phyloP scores from a whole-genome alignment of 1,284 basidiomycete species.

The Cutaneotrichosporon daszewskae region DNA sequence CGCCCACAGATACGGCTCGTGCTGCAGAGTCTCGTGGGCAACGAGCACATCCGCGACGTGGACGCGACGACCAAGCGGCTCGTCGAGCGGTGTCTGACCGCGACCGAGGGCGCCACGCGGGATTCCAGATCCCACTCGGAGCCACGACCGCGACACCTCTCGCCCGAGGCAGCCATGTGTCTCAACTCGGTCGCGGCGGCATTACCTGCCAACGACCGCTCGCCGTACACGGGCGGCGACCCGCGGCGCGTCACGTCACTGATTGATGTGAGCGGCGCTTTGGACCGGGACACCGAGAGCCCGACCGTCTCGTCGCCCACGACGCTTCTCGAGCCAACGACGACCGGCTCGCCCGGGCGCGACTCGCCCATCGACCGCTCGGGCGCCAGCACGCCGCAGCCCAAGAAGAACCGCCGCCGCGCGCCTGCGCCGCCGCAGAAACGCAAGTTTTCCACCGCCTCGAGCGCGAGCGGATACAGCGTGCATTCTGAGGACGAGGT shows the following conservation, averaged over 20 bases:
- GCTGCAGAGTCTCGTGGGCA: constrained; percentile 69
- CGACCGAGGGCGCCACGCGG: constrained; percentile 16
- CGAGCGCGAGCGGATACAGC: too few species aligned
- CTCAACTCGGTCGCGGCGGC: constrained; percentile 9
- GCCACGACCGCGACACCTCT: neutral
- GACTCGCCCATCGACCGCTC: constrained; percentile 10
- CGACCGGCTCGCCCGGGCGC: too few species aligned
- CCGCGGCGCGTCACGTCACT: constrained; percentile 36
- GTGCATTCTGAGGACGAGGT: constrained; percentile 1
- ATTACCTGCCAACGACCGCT: constrained; percentile 3
- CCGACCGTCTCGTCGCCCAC: constrained; percentile 1
- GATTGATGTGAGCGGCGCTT: constrained; percentile 35
- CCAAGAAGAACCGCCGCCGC: constrained; percentile 12
- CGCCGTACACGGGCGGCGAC: constrained; percentile 13
- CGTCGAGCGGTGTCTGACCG: constrained; percentile 77
- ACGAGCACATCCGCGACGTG: constrained; percentile 72
- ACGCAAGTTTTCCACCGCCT: constrained; percentile 16
- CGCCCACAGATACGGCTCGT: constrained; percentile 78
- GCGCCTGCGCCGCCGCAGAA: constrained; percentile 35
- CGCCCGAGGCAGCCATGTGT: constrained; percentile 10
- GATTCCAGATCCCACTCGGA: neutral
- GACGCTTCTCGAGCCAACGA: too few species aligned
- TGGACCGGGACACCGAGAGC: constrained; percentile 8
- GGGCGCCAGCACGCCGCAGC: constrained; percentile 9
- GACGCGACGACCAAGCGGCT: constrained; percentile 81